Base-by-base conservation (phyloP, 345 rosid species). In the Pugionium dolabratum region DNA sequence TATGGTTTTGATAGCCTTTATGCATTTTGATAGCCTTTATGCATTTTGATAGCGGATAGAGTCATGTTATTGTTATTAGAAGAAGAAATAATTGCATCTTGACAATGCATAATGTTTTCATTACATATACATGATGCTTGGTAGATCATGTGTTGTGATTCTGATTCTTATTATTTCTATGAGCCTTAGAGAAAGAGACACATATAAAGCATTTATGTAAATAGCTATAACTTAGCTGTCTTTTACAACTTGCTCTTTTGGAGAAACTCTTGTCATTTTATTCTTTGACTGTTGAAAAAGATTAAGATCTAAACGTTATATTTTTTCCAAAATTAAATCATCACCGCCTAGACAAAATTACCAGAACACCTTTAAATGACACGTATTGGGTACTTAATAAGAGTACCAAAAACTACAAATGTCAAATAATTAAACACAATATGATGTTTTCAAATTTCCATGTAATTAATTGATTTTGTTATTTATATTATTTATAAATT, bases 21-120 rank as follows among this genome's bases (percentile, higher is more conserved):
- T n/a, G n/a, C n/a, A n/a, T n/a, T n/a, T n/a, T n/a, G n/a, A n/a
- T n/a, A 58, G 33, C 30, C 31, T 52, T 31, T 51, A 57, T 58
- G 50, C 67, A 59, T 59, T 36, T 52, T 59, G 49, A 44, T 66
- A n/a, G 42, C 67, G 27, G 62, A 59, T 53, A 52, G 52, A 66
- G 72, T 45, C 59, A 51, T 43, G 35, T 59, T 33, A 9, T 62
- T 27, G 11, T 62, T 66, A 49, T 73, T 66, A 28, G 60, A 25
- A 8, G 59, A 57, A 50, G 66, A 50, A 64, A 57, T 55, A 33
- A 54, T 62, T 71, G 57, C 46, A 27, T 36, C 10, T 58, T 35
- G 76, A 58, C 76, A 11, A 49, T 72, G 54, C 58, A 64, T 72
- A 43, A 58, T 65, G 35, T n/a, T 64, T 57, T 51, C 47, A 1